Conservation (phyloP, 345 rosid genomes). For the Eucalyptus pauciflora region DNA sequence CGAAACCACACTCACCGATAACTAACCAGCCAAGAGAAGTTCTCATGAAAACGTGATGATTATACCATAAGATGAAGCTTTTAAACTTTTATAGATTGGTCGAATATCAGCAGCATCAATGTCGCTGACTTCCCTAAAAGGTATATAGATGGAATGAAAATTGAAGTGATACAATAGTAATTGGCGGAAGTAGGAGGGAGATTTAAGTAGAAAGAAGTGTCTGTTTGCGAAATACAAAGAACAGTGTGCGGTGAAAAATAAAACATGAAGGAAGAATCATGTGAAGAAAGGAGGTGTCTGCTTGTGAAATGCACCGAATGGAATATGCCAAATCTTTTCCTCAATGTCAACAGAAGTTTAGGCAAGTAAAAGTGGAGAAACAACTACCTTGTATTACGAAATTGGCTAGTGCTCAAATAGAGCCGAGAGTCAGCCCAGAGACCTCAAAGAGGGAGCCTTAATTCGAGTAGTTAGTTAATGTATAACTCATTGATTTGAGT, state of each 20-base stretch:
- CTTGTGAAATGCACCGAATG: neutral
- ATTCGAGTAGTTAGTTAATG: neutral
- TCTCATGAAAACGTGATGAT: neutral
- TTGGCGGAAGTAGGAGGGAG: neutral
- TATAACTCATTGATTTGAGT: neutral
- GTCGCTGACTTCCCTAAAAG: neutral
- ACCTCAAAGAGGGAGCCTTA: neutral
- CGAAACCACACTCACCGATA: neutral
- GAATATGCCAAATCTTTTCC: neutral
- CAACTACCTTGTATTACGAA: neutral
- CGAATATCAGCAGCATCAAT: neutral
- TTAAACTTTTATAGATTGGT: neutral
- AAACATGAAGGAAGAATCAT: neutral
- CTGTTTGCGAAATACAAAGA: neutral
- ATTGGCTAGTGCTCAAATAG: neutral
- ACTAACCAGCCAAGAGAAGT: neutral
- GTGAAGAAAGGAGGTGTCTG: neutral
- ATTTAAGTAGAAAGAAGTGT: neutral
- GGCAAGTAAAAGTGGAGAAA: neutral
- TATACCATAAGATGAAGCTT: neutral
- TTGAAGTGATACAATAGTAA: neutral
- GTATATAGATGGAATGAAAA: neutral
- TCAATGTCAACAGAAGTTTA: neutral
- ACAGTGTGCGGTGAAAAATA: neutral
- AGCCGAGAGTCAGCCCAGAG: neutral